A percentile compares a stretch with the other conserved stretches of the same genome.
Evolutionary conservation across 2,329 filamentous ascomycete genomes (phyloP).

Genomic region (Alternaria gaisen): DNA sequence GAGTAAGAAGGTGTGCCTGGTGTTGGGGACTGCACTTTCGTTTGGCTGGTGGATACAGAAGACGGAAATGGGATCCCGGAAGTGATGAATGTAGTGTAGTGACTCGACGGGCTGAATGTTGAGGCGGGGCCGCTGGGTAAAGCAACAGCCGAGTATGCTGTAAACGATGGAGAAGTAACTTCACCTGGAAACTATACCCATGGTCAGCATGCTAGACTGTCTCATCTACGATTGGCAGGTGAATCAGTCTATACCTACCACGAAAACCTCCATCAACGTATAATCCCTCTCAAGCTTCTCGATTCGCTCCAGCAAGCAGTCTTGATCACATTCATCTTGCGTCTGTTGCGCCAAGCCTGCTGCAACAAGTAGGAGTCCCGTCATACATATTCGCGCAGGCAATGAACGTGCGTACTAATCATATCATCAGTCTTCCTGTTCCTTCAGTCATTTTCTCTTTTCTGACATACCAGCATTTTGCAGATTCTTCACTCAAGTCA

Average conservation of each 20-base stretch:
- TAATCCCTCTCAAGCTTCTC: not conserved
- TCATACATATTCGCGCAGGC: not conserved
- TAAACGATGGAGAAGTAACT: not conserved
- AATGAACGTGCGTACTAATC: not conserved
- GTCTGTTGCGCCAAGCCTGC: not conserved
- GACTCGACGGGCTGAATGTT: not conserved
- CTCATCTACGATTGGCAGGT: not conserved
- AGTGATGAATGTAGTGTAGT: not conserved
- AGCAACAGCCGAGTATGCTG: not conserved
- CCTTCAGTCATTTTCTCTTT: not conserved
- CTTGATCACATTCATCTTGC: constrained; percentile 1
- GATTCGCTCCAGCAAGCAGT: not conserved
- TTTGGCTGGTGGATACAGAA: not conserved
- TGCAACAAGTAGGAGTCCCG: not conserved
- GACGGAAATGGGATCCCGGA: not conserved
- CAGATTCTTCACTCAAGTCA: not conserved
- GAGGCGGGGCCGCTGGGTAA: not conserved
- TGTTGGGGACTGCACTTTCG: not conserved
- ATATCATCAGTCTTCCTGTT: not conserved
- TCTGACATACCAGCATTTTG: not conserved
- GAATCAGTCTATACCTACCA: not conserved
- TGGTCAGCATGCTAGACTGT: not conserved
- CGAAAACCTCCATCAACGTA: not conserved
- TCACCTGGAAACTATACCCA: not conserved
- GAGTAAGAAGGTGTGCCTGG: not conserved